Evolutionary conservation across 1,284 basidiomycete genomes (phyloP).

Genomic region (Xanthoconium separans): DNA sequence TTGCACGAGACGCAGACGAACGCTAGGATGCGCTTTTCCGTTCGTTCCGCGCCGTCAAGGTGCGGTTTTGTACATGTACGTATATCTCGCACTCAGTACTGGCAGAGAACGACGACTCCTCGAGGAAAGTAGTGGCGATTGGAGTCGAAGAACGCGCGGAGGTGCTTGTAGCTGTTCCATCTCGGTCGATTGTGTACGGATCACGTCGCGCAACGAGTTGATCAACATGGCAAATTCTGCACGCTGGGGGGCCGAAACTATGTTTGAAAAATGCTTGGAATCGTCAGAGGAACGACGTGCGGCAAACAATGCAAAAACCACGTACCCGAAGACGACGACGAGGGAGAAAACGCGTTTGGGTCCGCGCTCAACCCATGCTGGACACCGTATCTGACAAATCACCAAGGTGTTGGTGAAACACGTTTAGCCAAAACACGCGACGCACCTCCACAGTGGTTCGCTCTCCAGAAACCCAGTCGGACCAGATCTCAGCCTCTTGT

Average conservation of each 20-base stretch:
- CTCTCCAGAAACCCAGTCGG: constrained; percentile 99
- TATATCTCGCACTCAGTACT: too few relatives aligned
- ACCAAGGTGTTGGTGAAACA: not conserved
- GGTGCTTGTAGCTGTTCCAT: constrained; percentile 59
- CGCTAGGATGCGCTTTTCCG: too few relatives aligned
- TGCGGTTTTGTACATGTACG: too few relatives aligned
- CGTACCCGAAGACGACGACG: constrained; percentile 53
- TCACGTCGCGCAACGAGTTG: constrained; percentile 75
- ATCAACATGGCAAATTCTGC: constrained; percentile 80
- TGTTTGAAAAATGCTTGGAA: too few relatives aligned
- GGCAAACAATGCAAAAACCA: not conserved
- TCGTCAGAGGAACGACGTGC: not conserved
- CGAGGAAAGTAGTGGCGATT: too few relatives aligned
- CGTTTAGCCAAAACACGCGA: constrained; percentile 7
- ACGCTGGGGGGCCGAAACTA: constrained; percentile 67
- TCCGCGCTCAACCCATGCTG: constrained; percentile 66
- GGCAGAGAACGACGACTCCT: too few relatives aligned
- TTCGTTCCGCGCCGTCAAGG: too few relatives aligned
- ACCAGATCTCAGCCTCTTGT: constrained; percentile 90
- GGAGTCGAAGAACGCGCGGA: constrained; percentile 37
- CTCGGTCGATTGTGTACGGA: constrained; percentile 77
- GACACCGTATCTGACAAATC: constrained; percentile 36
- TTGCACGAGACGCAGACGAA: too few relatives aligned
- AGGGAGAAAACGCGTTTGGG: constrained; percentile 53
- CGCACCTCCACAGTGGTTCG: constrained; percentile 81